Percentiles rank a stretch among this genome's conserved stretches.
These are phyloP conservation scores for Suhomyces maxii DNA, from an alignment of 1,139 yeast species.

Conservation along the genomic window DNA sequence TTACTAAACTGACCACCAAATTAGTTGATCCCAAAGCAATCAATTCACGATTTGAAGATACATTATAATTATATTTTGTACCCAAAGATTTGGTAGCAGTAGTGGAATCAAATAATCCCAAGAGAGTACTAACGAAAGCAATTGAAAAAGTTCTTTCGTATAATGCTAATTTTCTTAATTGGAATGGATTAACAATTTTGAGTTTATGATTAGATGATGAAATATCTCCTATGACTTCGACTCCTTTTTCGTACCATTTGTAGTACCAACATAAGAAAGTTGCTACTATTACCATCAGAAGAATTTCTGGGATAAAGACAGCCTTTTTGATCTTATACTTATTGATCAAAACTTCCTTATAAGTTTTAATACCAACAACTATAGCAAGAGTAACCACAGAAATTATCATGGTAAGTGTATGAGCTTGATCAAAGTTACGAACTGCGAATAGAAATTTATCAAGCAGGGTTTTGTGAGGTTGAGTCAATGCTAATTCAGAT, in stretches of 20 bases:
- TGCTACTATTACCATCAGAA: slow-evolving; percentile 33
- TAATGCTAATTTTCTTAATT: slow-evolving; percentile 17
- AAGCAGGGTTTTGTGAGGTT: slow-evolving; percentile 26
- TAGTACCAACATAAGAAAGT: slow-evolving; percentile 25
- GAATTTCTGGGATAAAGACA: slow-evolving; percentile 33
- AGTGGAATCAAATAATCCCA: slow-evolving; percentile 37
- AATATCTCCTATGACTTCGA: slow-evolving; percentile 32
- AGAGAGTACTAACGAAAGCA: slow-evolving; percentile 31
- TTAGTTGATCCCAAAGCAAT: slow-evolving; percentile 35
- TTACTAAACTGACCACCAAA: slow-evolving; percentile 26
- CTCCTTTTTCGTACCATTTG: slow-evolving; percentile 28
- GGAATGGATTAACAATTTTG: slow-evolving; percentile 26
- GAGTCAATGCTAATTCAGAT: slow-evolving; percentile 16
- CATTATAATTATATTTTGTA: slow-evolving; percentile 31
- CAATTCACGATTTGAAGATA: slow-evolving; percentile 34
- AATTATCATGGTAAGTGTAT: slow-evolving; percentile 22
- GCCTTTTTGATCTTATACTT: slow-evolving; percentile 19
- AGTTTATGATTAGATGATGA: slow-evolving; percentile 10
- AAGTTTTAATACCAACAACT: slow-evolving; percentile 23
- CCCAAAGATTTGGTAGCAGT: slow-evolving; percentile 36
- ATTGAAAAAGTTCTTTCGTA: slow-evolving; percentile 29
- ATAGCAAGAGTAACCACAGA: slow-evolving; percentile 23
- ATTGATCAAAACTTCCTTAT: slow-evolving; percentile 20
- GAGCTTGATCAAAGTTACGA: slow-evolving; percentile 17
- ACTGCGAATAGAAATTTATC: slow-evolving; percentile 24